These are phyloP conservation scores for Dendryphion nanum DNA, from an alignment of 2,329 filamentous ascomycete genomes.

Conservation along the genomic window DNA sequence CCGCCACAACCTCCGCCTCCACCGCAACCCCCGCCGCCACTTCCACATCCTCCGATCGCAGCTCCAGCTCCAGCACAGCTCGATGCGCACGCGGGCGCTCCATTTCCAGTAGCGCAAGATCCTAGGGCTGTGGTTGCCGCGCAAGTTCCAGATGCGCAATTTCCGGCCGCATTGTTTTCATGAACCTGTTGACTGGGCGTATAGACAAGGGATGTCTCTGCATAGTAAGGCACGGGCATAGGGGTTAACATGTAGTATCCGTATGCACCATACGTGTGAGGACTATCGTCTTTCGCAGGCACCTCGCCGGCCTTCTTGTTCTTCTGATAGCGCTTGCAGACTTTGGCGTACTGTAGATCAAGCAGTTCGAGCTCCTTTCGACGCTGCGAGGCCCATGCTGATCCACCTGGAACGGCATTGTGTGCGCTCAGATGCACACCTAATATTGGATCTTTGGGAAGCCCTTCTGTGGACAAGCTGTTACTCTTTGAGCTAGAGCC, in stretches of 20 bases:
- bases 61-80: slow-evolving; percentile 23
- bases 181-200: slow-evolving; percentile 42
- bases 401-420: slow-evolving; percentile 48
- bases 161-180: slow-evolving; percentile 41
- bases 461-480: slow-evolving; percentile 5
- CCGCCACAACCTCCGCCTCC: slow-evolving; percentile 47
- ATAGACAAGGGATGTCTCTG: slow-evolving; percentile 41
- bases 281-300: slow-evolving; percentile 26
- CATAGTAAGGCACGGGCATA: slow-evolving; percentile 44
- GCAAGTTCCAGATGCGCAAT: slow-evolving; percentile 53
- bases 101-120: slow-evolving; percentile 13
- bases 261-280: slow-evolving; percentile 37
- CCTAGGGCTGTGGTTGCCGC: slow-evolving; percentile 36
- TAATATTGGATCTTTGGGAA: slow-evolving; percentile 51
- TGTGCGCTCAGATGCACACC: slow-evolving; percentile 73
- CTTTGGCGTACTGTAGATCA: slow-evolving; percentile 56
- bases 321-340: slow-evolving; percentile 30
- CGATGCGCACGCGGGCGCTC: slow-evolving; percentile 22
- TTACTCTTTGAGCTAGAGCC: slow-evolving; percentile 25
- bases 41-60: slow-evolving; percentile 44
- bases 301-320: slow-evolving; percentile 36
- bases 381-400: slow-evolving; percentile 10
- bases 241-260: slow-evolving; percentile 47
- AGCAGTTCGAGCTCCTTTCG: slow-evolving; percentile 40
- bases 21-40: slow-evolving; percentile 41